A percentile compares a stretch with the other conserved stretches of the same genome.
phyloP scores from a whole-genome alignment of 2,329 filamentous ascomycete species.

The Orbilia oligospora region DNA sequence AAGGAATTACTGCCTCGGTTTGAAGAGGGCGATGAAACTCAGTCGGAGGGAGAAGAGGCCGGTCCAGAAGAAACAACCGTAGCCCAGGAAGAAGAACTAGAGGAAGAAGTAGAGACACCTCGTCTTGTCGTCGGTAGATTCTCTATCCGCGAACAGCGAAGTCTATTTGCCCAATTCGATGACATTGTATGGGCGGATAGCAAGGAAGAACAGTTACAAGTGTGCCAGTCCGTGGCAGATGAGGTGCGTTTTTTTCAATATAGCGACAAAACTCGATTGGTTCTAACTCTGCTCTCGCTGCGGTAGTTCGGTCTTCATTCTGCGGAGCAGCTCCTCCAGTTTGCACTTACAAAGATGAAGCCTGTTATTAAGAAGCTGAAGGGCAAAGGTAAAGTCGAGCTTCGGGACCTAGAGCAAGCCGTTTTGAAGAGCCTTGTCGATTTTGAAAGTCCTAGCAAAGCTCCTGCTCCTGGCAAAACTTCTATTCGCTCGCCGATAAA shows the following conservation, averaged over 20 bases:
- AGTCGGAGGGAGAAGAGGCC: neutral
- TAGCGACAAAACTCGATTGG: neutral
- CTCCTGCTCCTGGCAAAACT: neutral
- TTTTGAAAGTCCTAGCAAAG: neutral
- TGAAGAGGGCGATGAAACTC: neutral
- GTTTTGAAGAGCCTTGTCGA: conserved; percentile 22
- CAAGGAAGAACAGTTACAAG: conserved; percentile 36
- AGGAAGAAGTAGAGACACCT: neutral
- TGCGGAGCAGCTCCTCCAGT: conserved; percentile 32
- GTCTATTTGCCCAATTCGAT: conserved; percentile 28
- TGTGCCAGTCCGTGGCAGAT: conserved; percentile 32
- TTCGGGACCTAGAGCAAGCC: conserved; percentile 28
- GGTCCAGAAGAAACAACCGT: neutral
- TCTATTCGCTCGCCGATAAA: neutral
- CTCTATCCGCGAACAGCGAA: conserved; percentile 27
- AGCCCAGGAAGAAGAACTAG: neutral
- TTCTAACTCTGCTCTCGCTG: neutral
- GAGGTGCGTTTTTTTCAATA: conserved; percentile 24
- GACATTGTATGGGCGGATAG: conserved; percentile 34
- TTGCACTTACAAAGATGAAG: conserved; percentile 39
- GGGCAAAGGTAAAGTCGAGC: conserved; percentile 15
- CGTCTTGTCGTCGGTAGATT: neutral
- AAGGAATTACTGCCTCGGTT: conserved; percentile 14
- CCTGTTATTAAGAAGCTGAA: conserved; percentile 44
- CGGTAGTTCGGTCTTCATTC: conserved; percentile 26